Percentiles rank a stretch among this genome's conserved stretches.
Evolutionary conservation across 2,329 filamentous ascomycete genomes (phyloP).

Genomic region (Trichoderma oligosporum): DNA sequence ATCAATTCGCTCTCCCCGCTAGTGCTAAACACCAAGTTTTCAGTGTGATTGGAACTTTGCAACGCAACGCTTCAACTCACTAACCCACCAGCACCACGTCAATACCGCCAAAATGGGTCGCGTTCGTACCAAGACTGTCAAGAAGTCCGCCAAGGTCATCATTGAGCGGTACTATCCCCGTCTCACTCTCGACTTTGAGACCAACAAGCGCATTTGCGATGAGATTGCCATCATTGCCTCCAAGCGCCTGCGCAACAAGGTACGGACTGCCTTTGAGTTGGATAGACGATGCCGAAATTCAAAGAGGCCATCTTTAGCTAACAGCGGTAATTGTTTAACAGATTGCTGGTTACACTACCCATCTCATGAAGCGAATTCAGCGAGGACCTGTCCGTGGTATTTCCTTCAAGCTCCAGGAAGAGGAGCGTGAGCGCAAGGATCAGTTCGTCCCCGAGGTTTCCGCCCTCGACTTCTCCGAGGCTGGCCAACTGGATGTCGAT

Average conservation of each 20-base stretch:
- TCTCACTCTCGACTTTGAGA: conserved; percentile 99
- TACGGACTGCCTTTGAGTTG: conserved; percentile 38
- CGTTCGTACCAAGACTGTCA: conserved; percentile 67
- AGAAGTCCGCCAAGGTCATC: conserved; percentile 95
- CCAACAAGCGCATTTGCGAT: conserved; percentile 99
- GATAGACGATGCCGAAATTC: background rate
- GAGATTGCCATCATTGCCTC: conserved; percentile 99
- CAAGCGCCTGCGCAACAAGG: conserved; percentile 99
- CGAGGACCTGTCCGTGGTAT: conserved; percentile 98
- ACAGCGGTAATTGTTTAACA: conserved; percentile 34
- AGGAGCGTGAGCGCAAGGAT: conserved; percentile 99
- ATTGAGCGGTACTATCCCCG: conserved; percentile 98
- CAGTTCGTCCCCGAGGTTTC: conserved; percentile 99
- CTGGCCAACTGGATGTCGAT: conserved; percentile 90
- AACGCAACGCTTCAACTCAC: conserved; percentile 30
- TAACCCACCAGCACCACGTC: conserved; percentile 28
- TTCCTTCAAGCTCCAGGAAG: conserved; percentile 99
- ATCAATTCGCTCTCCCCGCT: conserved; percentile 25
- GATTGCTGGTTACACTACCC: conserved; percentile 98
- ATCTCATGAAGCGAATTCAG: conserved; percentile 99
- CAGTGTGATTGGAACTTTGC: conserved; percentile 23
- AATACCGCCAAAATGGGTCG: conserved; percentile 64
- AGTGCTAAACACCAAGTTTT: conserved; percentile 31
- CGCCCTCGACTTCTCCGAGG: conserved; percentile 96
- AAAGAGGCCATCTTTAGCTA: background rate